phyloP scores from a whole-genome alignment of 257 asterid genomes.

The Solanum bulbocastanum region DNA sequence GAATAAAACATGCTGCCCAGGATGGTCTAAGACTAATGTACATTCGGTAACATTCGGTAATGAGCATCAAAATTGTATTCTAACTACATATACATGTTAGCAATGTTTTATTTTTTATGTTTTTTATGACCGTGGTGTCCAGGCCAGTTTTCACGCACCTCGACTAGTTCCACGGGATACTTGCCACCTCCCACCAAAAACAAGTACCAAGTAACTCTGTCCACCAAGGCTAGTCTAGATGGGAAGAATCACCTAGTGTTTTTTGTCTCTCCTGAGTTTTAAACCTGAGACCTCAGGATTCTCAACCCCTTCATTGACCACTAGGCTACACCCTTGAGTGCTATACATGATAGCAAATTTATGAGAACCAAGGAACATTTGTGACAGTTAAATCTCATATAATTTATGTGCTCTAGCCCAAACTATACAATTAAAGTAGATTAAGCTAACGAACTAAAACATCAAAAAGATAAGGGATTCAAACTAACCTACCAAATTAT shows the following conservation, averaged over 20 bases:
- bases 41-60: neutral
- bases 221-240: neutral
- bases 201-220: neutral
- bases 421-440: neutral
- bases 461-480: conserved; percentile 6
- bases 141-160: neutral
- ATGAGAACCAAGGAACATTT: neutral
- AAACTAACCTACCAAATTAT: conserved; percentile 52
- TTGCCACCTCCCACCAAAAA: neutral
- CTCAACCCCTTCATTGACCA: neutral
- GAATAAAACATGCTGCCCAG: neutral
- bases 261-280: neutral
- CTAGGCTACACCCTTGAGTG: neutral
- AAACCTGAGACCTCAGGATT: neutral
- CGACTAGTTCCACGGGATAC: neutral
- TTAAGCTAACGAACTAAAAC: neutral
- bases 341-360: neutral
- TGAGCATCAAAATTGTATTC: neutral
- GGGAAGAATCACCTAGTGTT: neutral
- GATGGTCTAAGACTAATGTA: neutral
- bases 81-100: neutral
- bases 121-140: neutral
- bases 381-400: neutral
- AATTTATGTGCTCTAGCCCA: neutral
- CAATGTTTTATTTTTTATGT: neutral